Evolutionary conservation across 371 early-diverging fungal species (phyloP), one percentile per base, ranked within the genome.

Genomic region (Mucor mucedo): DNA sequence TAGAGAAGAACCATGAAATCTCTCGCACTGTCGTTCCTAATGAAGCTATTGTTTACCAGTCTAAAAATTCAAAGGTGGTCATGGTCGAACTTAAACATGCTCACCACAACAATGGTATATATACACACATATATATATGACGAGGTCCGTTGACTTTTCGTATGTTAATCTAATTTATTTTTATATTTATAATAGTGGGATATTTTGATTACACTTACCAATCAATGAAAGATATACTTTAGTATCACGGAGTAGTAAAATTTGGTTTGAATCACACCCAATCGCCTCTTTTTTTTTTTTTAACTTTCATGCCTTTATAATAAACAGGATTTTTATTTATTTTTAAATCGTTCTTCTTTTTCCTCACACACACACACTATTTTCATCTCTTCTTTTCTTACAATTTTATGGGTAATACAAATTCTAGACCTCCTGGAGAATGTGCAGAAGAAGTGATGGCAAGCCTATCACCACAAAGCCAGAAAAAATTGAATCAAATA

Each of bases 81-180:
- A 55, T 80, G 62, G 73, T 75, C 9, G 59, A 66, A 32, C 48
- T 81, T 9, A 41, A 62, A 14, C 53, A 71, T 55, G 81, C 67
- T 42, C 64, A 77, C 52, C 81, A 81, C 49, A 81, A 81, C 30
- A 78, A 80, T 49, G 60, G 81, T 80, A 76, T 62, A 65, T 30
- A 39, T 21, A 21, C 21, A 21, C 1, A 21, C 1, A 21, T 21
- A 21, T 21, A 21, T 21, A 21, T 21, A 21, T 21, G 21, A 21
- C 21, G 21, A 21, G 21, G 21, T 21, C 21, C 21, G 21, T 21
- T 21, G 21, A 21, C 21, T 21, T 21, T 21, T 21, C 21, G 21
- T 21, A 28, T 16, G 7, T n/a, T 28, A 57, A 16, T 16, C 50
- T 38, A n/a, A 5, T 30, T 52, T 10, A 39, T 38, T 65, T 40